Conservation (phyloP, 2,329 filamentous ascomycete genomes). For the Eutypa lata region DNA sequence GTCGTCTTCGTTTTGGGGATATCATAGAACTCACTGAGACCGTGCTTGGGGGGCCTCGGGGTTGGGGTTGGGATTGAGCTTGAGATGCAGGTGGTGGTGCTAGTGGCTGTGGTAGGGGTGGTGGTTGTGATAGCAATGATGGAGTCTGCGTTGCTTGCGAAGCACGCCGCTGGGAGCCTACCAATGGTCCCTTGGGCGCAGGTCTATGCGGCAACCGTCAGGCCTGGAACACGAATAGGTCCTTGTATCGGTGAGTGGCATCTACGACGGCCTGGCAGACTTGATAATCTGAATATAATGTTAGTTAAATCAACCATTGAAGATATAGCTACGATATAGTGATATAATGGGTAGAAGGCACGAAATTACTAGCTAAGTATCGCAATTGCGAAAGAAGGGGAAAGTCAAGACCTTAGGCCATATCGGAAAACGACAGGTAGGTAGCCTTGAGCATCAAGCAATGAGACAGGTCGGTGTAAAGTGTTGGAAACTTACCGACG, state of each 20-base stretch:
- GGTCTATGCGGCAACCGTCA: slow-evolving; percentile 30
- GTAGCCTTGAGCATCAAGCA: too few relatives aligned
- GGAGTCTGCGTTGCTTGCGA: slow-evolving; percentile 11
- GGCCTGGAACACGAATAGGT: slow-evolving; percentile 65
- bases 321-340: too few relatives aligned
- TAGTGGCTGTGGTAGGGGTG: slow-evolving; percentile 3
- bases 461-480: too few relatives aligned
- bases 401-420: too few relatives aligned
- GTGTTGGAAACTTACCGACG: slow-evolving; percentile 72
- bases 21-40: neutral
- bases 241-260: slow-evolving; percentile 74
- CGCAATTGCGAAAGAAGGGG: too few relatives aligned
- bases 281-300: slow-evolving; percentile 61
- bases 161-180: slow-evolving; percentile 20
- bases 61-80: slow-evolving; percentile 1
- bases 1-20: neutral
- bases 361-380: too few relatives aligned
- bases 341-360: too few relatives aligned
- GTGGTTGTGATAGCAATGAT: slow-evolving; percentile 9
- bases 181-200: slow-evolving; percentile 39
- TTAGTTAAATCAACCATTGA: too few relatives aligned
- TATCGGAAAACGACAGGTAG: too few relatives aligned
- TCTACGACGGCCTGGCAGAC: slow-evolving; percentile 79
- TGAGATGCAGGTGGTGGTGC: slow-evolving; percentile 9
- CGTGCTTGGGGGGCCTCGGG: neutral